These are phyloP conservation scores for Cladosporium sphaerospermum DNA, from an alignment of 2,329 filamentous ascomycete genomes.

Conservation along the genomic window DNA sequence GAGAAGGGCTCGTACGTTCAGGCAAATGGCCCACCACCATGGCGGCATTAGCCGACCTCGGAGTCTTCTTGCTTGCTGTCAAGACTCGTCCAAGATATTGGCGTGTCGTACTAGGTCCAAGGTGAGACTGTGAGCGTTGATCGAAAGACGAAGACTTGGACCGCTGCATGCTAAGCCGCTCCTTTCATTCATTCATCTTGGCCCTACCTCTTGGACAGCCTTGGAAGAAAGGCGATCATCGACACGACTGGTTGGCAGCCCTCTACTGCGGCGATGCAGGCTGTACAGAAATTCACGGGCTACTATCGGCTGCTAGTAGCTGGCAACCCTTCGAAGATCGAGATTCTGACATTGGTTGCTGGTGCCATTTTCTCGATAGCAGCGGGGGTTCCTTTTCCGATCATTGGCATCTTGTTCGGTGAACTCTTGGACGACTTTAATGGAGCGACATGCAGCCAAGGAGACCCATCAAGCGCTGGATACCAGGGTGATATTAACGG, in stretches of 20 bases:
- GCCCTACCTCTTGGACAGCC: constrained; percentile 1
- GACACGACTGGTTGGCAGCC: neutral
- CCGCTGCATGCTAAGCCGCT: constrained; percentile 6
- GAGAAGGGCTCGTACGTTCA: neutral
- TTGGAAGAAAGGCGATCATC: neutral
- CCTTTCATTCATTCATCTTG: neutral
- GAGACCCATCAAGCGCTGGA: constrained; percentile 23
- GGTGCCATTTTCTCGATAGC: constrained; percentile 46
- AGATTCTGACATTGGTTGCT: constrained; percentile 30
- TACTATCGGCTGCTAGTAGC: constrained; percentile 7
- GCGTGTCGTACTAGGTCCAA: neutral
- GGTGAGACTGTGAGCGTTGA: neutral
- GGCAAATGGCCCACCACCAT: constrained; percentile 7
- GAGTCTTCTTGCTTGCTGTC: constrained; percentile 1
- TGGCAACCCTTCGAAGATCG: constrained; percentile 11
- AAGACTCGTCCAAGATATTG: constrained; percentile 6
- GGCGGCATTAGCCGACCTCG: constrained; percentile 10
- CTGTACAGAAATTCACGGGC: constrained; percentile 6
- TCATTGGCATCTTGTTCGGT: constrained; percentile 60
- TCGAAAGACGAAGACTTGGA: constrained; percentile 1
- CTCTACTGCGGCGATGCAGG: constrained; percentile 1
- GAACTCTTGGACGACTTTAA: constrained; percentile 58
- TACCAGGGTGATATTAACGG: constrained; percentile 45
- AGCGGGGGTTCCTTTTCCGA: constrained; percentile 57
- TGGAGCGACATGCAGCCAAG: constrained; percentile 46